Evolutionary conservation across 2,329 filamentous ascomycete species (phyloP), one percentile per base, ranked within the genome.

Genomic region (Epichloe brachyelytri): DNA sequence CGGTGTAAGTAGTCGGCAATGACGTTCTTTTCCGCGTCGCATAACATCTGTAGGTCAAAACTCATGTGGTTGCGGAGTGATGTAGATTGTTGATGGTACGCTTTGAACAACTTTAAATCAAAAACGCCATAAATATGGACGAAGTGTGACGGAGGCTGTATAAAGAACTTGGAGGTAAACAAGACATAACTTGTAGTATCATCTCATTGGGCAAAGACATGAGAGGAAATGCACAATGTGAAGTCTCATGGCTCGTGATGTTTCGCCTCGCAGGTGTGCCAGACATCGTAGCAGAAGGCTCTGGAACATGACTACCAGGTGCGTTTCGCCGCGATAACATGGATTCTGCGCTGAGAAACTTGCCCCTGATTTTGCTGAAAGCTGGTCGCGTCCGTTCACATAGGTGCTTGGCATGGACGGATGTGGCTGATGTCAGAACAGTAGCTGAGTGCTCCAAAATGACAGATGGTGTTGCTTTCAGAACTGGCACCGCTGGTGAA

Each of bases 321-420:
- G 26, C 26, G 26, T 26, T 26, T 8, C 26, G 26, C 2, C 26
- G 26, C 7, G 7, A 26, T 26, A 1, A 2, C 7, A 26, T 26
- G 26, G 26, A 26, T 26, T 1, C 1, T 30, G 8, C 8, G 26
- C 8, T 10, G 3, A 30, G 26, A 30, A 10, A 30, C 26, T 30
- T 30, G 26, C 26, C 2, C 0, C 26, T 30, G 26, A 1, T 30
- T 4, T 30, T 30, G 26, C 8, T 30, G 8, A 30, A 1, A 30
- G 0, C 0, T 11, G 0, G 1, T 1, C 3, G 26, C 26, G 1
- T 10, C 0, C 26, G 26, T 10, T 10, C 8, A 30, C 0, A 10
- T 30, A 30, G 26, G 0, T 1, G 26, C 26, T 30, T 30, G 26
- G 8, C 11, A 30, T 30, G 26, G 3, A 10, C 26, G 1, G 26